phyloP scores from a whole-genome alignment of 768 basidiomycete genomes.

The Coprinopsis cinerea region DNA sequence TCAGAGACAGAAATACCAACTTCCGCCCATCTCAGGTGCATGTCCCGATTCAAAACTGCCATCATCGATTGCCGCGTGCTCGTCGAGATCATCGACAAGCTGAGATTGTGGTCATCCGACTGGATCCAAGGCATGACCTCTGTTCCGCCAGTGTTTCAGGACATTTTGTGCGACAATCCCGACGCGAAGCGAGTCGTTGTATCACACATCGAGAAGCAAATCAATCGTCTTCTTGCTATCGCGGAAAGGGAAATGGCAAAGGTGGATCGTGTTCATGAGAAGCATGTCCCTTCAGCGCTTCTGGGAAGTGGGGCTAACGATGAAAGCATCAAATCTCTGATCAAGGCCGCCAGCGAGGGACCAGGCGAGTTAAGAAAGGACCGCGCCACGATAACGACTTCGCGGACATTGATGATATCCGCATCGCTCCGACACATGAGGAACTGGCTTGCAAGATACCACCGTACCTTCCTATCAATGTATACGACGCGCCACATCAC shows the following conservation, averaged over 20 bases:
- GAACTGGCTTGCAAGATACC: conserved; percentile 46
- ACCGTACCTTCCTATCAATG: conserved; percentile 59
- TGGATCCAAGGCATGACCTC: conserved; percentile 41
- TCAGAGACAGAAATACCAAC: conserved; percentile 5
- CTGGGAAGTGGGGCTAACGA: background rate
- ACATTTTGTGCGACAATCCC: conserved; percentile 29
- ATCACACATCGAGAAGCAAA: conserved; percentile 27
- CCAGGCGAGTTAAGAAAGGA: conserved; percentile 45
- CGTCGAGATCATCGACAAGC: conserved; percentile 31
- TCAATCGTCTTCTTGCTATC: conserved; percentile 36
- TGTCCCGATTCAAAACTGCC: conserved; percentile 55
- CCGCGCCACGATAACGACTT: conserved; percentile 68
- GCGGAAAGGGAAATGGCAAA: conserved; percentile 44
- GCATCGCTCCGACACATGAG: conserved; percentile 64
- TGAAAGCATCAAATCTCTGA: conserved; percentile 33
- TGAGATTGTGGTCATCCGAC: conserved; percentile 38
- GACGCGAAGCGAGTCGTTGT: conserved; percentile 33
- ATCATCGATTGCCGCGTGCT: conserved; percentile 40
- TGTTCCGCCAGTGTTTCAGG: conserved; percentile 37
- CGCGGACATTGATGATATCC: conserved; percentile 47
- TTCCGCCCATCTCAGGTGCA: conserved; percentile 29
- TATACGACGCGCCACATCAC: conserved; percentile 58
- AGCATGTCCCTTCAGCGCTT: conserved; percentile 7
- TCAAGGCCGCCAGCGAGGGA: conserved; percentile 32
- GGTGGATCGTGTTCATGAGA: conserved; percentile 19